Evolutionary conservation across 2,329 filamentous ascomycete genomes (phyloP).

Genomic region (Beauveria australis): DNA sequence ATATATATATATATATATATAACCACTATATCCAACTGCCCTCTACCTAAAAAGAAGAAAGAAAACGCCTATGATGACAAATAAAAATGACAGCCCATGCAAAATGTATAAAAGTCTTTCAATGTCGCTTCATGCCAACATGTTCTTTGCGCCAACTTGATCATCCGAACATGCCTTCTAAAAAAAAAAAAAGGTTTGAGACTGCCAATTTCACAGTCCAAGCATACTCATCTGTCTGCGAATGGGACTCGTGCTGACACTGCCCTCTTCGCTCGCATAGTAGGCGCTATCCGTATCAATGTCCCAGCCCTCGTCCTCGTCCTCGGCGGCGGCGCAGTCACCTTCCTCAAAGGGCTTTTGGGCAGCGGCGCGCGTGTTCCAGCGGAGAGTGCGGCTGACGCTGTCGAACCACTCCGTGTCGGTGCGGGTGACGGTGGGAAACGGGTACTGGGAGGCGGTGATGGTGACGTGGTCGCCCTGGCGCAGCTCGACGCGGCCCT

Average conservation of each 20-base stretch:
- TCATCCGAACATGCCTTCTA: not conserved
- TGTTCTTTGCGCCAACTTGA: not conserved
- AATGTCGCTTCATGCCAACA: not conserved
- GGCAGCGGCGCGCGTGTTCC: constrained; percentile 87
- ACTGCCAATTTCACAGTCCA: constrained; percentile 28
- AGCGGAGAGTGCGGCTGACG: constrained; percentile 81
- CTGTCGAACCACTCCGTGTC: constrained; percentile 95
- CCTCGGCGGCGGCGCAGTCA: constrained; percentile 41
- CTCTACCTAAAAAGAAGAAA: not conserved
- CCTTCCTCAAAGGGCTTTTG: constrained; percentile 78
- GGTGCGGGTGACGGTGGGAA: constrained; percentile 87
- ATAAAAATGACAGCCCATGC: not conserved
- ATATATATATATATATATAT: not conserved
- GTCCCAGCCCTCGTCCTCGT: constrained; percentile 64
- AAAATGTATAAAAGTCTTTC: not conserved
- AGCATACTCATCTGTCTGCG: constrained; percentile 67
- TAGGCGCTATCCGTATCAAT: constrained; percentile 81
- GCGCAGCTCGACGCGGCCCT: constrained; percentile 84
- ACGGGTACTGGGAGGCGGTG: constrained; percentile 90
- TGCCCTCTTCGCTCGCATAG: constrained; percentile 66
- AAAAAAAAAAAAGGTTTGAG: no score
- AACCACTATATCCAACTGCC: not conserved
- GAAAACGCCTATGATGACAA: not conserved
- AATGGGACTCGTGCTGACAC: constrained; percentile 57
- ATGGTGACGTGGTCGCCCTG: constrained; percentile 96